Evolutionary conservation across 2,329 filamentous ascomycete genomes (phyloP).

Genomic region (Alternaria atra): DNA sequence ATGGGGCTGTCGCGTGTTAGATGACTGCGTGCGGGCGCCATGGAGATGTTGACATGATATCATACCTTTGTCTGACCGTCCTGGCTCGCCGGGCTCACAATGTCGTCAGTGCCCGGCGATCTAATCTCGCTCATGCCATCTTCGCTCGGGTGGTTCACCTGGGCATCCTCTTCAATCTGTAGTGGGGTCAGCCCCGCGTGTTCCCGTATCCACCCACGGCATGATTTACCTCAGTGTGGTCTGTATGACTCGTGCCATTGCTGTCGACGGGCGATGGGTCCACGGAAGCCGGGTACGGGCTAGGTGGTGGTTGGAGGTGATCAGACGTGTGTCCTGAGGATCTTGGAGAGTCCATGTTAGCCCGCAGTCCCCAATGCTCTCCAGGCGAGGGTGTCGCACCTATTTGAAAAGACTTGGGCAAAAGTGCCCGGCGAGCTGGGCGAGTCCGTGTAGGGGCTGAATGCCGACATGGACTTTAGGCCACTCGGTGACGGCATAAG

Average conservation of each 20-base stretch:
- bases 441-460: conserved; percentile 62
- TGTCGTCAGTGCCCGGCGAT: conserved; percentile 48
- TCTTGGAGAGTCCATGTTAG: conserved; percentile 49
- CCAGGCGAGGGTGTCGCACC: conserved; percentile 55
- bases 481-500: conserved; percentile 57
- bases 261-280: conserved; percentile 87
- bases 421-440: conserved; percentile 60
- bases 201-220: neutral
- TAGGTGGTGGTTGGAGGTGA: conserved; percentile 58
- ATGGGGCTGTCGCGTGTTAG: conserved; percentile 42
- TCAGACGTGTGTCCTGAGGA: conserved; percentile 56
- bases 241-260: conserved; percentile 81
- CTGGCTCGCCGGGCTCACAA: conserved; percentile 47
- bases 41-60: conserved; percentile 17
- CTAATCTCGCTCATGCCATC: conserved; percentile 51
- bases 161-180: conserved; percentile 77
- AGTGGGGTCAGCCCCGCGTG: conserved; percentile 34
- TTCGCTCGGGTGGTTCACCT: conserved; percentile 62
- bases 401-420: conserved; percentile 52
- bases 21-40: conserved; percentile 1
- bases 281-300: conserved; percentile 69
- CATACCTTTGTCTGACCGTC: conserved; percentile 43
- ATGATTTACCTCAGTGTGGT: conserved; percentile 70
- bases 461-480: conserved; percentile 54
- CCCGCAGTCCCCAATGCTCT: conserved; percentile 13